Evolutionary conservation across 352 stramenopile genomes (phyloP).

Genomic region (Phytophthora sp.): DNA sequence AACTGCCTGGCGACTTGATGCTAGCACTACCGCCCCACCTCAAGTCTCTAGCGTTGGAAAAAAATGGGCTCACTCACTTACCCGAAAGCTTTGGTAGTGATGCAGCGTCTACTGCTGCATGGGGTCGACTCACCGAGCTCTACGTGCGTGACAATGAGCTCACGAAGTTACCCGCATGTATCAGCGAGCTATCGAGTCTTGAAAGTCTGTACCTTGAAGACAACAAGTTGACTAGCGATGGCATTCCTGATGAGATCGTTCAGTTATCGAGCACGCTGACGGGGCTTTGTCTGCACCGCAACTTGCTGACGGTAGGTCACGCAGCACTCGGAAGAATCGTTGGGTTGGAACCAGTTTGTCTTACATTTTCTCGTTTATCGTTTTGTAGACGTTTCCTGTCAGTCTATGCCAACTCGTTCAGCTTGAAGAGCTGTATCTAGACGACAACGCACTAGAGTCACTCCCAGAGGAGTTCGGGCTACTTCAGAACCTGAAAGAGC

Average conservation of each 20-base stretch:
- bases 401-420: constrained; percentile 67
- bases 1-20: constrained; percentile 66
- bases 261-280: constrained; percentile 51
- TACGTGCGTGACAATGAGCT: constrained; percentile 87
- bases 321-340: not conserved
- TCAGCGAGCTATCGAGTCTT: constrained; percentile 63
- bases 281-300: constrained; percentile 84
- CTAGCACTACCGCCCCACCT: constrained; percentile 59
- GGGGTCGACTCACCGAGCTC: constrained; percentile 72
- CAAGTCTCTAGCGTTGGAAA: constrained; percentile 82
- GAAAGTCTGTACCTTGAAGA: constrained; percentile 90
- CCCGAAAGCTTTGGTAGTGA: constrained; percentile 51
- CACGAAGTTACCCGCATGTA: constrained; percentile 46
- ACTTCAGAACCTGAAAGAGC: constrained; percentile 76
- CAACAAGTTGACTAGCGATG: constrained; percentile 70
- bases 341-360: not conserved
- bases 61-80: constrained; percentile 66
- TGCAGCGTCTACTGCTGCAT: constrained; percentile 26
- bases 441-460: constrained; percentile 71
- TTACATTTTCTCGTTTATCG: not conserved
- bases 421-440: constrained; percentile 87
- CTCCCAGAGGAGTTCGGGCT: constrained; percentile 78
- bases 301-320: constrained; percentile 61
- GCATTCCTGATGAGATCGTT: constrained; percentile 62
- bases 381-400: constrained; percentile 54